phyloP scores from a whole-genome alignment of 768 basidiomycete species.

The Boletus reticuloceps region DNA sequence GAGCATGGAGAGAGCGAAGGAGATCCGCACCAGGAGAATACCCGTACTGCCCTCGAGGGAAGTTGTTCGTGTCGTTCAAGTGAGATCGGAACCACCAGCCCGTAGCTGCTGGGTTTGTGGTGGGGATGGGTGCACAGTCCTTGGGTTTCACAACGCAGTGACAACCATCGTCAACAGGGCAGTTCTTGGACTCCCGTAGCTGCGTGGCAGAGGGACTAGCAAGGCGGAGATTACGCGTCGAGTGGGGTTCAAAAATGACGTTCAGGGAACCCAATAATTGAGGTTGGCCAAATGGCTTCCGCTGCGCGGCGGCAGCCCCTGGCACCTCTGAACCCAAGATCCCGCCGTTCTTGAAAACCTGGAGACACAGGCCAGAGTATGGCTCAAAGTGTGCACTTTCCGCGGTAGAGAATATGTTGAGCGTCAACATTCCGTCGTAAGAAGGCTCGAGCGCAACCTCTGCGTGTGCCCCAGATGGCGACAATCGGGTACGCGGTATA shows the following conservation, averaged over 20 bases:
- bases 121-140: not conserved
- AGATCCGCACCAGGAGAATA: not conserved
- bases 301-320: too few species aligned
- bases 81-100: conserved; percentile 8
- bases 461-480: not conserved
- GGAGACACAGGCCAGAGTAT: conserved; percentile 7
- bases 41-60: not conserved
- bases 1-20: not conserved
- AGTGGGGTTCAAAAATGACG: conserved; percentile 7
- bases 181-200: not conserved
- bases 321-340: too few species aligned
- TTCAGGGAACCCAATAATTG: conserved; percentile 10
- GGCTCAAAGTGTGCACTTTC: not conserved
- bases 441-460: not conserved
- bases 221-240: conserved; percentile 11
- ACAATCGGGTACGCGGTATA: not conserved
- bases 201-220: conserved; percentile 6
- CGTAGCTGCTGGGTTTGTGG: conserved; percentile 8
- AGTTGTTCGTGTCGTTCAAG: not conserved
- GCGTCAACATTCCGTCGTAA: conserved; percentile 5
- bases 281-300: not conserved
- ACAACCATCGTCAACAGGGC: not conserved
- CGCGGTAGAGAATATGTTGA: conserved; percentile 2
- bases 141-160: not conserved
- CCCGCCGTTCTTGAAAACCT: not conserved